Evolutionary conservation across 345 rosid species (phyloP), one percentile per base, ranked within the genome.

Genomic region (Iberis pinnata): DNA sequence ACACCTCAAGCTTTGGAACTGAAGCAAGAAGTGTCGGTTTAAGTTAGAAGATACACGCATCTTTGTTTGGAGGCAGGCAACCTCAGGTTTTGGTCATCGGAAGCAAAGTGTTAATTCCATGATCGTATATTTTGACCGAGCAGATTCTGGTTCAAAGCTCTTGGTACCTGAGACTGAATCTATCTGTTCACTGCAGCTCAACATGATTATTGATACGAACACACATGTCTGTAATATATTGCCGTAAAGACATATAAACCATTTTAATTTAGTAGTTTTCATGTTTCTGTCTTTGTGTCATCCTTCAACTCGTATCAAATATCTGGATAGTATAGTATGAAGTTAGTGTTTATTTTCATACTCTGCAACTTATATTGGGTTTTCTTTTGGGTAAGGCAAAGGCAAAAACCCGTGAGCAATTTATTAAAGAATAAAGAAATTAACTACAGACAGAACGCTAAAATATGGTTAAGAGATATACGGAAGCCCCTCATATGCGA

Each of bases 1-100:
- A 26, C 42, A 18, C 48, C 64, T 49, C 66, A 54, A 66, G 71
- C 70, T 52, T 43, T 79, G 13, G 64, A 69, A 57, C n/a, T 55
- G 16, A 53, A 68, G 52, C 61, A 73, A 63, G 47, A 67, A 35
- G 67, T 60, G 25, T 60, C 67, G 6, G 62, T 67, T 18, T 67
- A 67, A 67, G 18, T 24, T 67, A 54, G 40, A 53, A 46, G 1
- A 67, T 40, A 18, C 33, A 7, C 29, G 25, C 52, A 7, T 14
- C 44, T 66, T 26, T 36, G 9, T 10, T 8, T 37, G 15, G 37
- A 33, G 64, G 60, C 64, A 65, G 49, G 59, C 54, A 51, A 51
- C 53, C 70, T 58, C 54, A 43, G 46, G 52, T 56, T 56, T 56
- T 64, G 63, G 63, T 57, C 33, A 31, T 65, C 13, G 37, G 33